These are phyloP conservation scores for Telfairia occidentalis DNA, from an alignment of 331 rosid species.

Conservation along the genomic window DNA sequence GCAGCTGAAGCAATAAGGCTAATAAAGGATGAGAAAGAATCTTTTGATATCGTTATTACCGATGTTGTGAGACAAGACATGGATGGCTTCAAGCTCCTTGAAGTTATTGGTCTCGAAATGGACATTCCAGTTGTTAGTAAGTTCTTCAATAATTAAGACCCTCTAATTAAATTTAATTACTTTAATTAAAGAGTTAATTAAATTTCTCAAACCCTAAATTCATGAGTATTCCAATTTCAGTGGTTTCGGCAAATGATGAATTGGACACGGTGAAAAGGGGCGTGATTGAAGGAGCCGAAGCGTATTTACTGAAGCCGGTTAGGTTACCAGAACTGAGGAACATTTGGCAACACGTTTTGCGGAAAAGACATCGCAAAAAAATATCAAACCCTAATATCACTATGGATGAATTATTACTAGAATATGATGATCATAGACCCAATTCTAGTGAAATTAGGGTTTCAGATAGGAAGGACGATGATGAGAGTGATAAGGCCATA, in stretches of 20 bases:
- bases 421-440: too few relatives aligned
- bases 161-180: not conserved
- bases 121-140: conserved; percentile 20
- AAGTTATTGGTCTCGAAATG: conserved; percentile 3
- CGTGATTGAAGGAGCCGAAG: conserved; percentile 52
- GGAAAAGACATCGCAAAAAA: conserved; percentile 11
- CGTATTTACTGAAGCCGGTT: conserved; percentile 52
- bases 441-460: too few relatives aligned
- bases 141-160: not conserved
- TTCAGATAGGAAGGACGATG: not conserved
- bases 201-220: not conserved
- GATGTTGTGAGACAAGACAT: conserved; percentile 9
- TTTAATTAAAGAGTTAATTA: not conserved
- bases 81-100: conserved; percentile 18
- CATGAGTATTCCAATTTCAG: conserved; percentile 17
- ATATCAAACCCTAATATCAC: not conserved
- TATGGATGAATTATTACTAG: too few relatives aligned
- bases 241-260: conserved; percentile 52
- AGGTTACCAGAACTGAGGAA: conserved; percentile 32
- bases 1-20: conserved; percentile 17
- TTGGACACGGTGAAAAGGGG: conserved; percentile 29
- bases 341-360: conserved; percentile 59
- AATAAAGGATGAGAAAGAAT: not conserved
- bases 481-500: not conserved
- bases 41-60: conserved; percentile 17